These are phyloP conservation scores for Boeremia lycopersici DNA, from an alignment of 2,329 filamentous ascomycete genomes.

Conservation along the genomic window DNA sequence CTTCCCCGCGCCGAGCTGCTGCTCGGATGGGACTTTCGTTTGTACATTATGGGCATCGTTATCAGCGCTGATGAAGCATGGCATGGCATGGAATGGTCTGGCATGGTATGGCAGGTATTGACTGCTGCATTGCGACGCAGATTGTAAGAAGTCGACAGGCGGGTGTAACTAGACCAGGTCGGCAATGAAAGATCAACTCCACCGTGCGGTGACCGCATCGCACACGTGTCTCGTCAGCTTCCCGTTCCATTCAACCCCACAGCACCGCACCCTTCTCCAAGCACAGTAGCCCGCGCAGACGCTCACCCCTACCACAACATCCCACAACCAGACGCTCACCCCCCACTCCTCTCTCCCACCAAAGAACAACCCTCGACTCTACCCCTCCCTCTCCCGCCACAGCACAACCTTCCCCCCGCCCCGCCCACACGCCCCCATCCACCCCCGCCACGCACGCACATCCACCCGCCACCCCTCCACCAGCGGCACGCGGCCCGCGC, in stretches of 20 bases:
- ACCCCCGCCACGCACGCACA: conserved; percentile 18
- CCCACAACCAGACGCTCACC: no score
- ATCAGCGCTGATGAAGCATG: conserved; percentile 10
- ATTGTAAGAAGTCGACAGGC: not conserved
- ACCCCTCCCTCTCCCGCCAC: conserved; percentile 37
- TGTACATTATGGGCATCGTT: conserved; percentile 15
- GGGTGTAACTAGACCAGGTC: conserved; percentile 11
- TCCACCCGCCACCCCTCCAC: conserved; percentile 31
- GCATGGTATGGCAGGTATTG: not conserved
- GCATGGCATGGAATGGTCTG: not conserved
- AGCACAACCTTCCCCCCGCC: conserved; percentile 32
- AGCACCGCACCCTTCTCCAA: no score
- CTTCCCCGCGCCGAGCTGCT: conserved; percentile 15
- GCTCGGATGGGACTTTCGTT: conserved; percentile 10
- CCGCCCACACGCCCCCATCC: conserved; percentile 30
- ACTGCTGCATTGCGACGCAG: not conserved
- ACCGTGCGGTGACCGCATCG: not conserved
- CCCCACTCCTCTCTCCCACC: no score
- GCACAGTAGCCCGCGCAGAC: no score
- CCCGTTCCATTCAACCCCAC: no score
- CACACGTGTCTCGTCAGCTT: no score
- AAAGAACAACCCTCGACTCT: no score
- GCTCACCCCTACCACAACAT: no score
- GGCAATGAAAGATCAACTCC: conserved; percentile 5
- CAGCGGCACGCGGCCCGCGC: conserved; percentile 27